Evolutionary conservation across 2,329 filamentous ascomycete genomes (phyloP), one percentile per base, ranked within the genome.

Genomic region (Scedosporium apiospermum): DNA sequence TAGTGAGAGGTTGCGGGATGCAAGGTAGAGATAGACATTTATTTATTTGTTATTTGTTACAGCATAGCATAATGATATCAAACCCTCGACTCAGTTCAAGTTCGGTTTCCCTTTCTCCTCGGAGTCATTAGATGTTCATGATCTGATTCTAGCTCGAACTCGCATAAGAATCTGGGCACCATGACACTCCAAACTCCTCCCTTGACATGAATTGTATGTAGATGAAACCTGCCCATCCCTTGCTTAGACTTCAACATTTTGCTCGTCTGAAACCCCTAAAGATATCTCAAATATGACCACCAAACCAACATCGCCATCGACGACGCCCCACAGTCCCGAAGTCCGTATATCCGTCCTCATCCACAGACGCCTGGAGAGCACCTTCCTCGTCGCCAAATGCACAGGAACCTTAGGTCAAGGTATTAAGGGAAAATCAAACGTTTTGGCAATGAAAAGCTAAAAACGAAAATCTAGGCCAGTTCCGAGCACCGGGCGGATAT

Each of bases 401-500:
- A 74, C 74, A 62, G 77, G 78, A 1, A 78, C 76, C 58, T 80
- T 82, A 46, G 81, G 81, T 5, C 71, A 73, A 42, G 80, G 81
- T 81, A 23, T 14, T 14, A 26, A 23, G 18, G 2, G 10, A 34
- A 30, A 46, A 16, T 4, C 38, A 44, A 21, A 57, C 27, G 2
- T 30, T 9, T 10, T 34, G 2, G 10, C 6, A 12, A 1, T 14
- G 9, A 3, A 38, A 38, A 38, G 34, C 38, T 49, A 18, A n/a
- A 59, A 55, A n/a, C n/a, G n/a, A 66, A 65, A 2, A 65, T 64
- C 9, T 30, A 82, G 86, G 83, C 1, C 85, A 82, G 0, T 85
- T 81, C 75, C 86, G 85, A 57, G 81, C 91, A 10, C 88, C 90
- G 0, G 89, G 90, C 23, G 90, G 90, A 0, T 89, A 93, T 67